Base-by-base conservation (phyloP, 2,329 filamentous ascomycete species). In the Sphaerostilbella broomeana region DNA sequence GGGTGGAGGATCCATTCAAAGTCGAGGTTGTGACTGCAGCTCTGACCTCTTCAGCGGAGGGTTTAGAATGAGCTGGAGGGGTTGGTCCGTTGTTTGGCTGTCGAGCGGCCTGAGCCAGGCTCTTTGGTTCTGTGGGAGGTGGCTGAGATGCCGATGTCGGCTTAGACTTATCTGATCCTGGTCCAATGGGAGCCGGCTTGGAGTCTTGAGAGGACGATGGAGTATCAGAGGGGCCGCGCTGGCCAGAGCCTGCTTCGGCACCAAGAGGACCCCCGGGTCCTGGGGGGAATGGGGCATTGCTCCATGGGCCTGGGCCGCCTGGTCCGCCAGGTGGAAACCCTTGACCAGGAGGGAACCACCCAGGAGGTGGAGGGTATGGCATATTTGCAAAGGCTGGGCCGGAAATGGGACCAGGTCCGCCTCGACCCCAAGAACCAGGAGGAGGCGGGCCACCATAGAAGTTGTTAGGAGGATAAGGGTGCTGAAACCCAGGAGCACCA, bases 301-400 rank as follows among this genome's bases (percentile, higher is more conserved):
- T 67, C 73, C 71, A 77, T 13, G 70, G 72, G 33, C 75, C 81
- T 19, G 76, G 77, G 11, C 77, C 82, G 19, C 73, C 75, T 27
- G 74, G 54, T 27, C 51, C 53, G 13, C 52, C 69, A 46, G 75
- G 79, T 22, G 80, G 82, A 51, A 87, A 92, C 18, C 80, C 81
- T 61, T 86, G 84, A 6, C 81, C 82, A 7, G 79, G 78, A 48
- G 83, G 84, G 57, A 81, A 90, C 84, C 86, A 94, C 40, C 82
- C 84, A 17, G 78, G 77, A 32, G 79, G 84, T 12, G 79, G 81
- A 47, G 84, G 84, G 58, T 88, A 94, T 1, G 83, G 82, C 74
- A 87, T 82, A 49, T 79, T 80, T 49, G 79, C 79, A 52, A 82
- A 87, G 18, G 68, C 73, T 41, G 68, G 66, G 6, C 56, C 70